Evolutionary conservation across 129 eudicot genomes (phyloP).

Genomic region (Arctium lappa): DNA sequence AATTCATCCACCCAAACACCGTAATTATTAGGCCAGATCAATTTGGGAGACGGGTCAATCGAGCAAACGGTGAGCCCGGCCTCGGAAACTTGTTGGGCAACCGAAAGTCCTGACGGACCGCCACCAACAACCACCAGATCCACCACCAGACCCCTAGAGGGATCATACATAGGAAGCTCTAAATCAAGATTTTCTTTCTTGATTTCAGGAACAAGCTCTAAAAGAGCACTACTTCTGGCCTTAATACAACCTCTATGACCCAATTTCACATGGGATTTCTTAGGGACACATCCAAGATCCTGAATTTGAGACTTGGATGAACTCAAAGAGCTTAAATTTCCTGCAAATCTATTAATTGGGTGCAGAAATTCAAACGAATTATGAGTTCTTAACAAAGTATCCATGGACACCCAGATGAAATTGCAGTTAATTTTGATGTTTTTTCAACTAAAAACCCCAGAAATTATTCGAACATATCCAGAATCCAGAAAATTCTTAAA

Average conservation of each 20-base stretch:
- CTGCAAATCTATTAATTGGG: conserved; percentile 59
- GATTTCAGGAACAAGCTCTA: conserved; percentile 93
- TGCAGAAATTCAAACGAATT: conserved; percentile 71
- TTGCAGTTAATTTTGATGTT: not conserved
- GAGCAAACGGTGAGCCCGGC: conserved; percentile 93
- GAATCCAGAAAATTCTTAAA: conserved; percentile 13
- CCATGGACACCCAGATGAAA: conserved; percentile 46
- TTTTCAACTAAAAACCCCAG: not conserved
- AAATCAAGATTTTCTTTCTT: conserved; percentile 95
- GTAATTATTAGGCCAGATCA: conserved; percentile 97
- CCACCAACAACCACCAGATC: conserved; percentile 99
- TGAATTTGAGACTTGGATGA: conserved; percentile 46
- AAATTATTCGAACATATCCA: conserved; percentile 9
- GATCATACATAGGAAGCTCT: conserved; percentile 91
- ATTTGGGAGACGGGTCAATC: conserved; percentile 86
- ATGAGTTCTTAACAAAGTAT: conserved; percentile 75
- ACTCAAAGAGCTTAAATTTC: conserved; percentile 44
- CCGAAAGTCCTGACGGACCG: conserved; percentile 96
- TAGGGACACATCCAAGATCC: conserved; percentile 38
- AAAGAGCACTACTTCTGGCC: conserved; percentile 64
- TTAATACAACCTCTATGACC: conserved; percentile 44
- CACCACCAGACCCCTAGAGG: conserved; percentile 63
- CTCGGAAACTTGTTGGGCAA: conserved; percentile 92
- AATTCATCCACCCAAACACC: conserved; percentile 99
- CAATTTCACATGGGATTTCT: conserved; percentile 45